A percentile compares a stretch with the other conserved stretches of the same genome.
Conservation (phyloP, 495 filamentous ascomycete genomes). For the Talaromyces liani region DNA sequence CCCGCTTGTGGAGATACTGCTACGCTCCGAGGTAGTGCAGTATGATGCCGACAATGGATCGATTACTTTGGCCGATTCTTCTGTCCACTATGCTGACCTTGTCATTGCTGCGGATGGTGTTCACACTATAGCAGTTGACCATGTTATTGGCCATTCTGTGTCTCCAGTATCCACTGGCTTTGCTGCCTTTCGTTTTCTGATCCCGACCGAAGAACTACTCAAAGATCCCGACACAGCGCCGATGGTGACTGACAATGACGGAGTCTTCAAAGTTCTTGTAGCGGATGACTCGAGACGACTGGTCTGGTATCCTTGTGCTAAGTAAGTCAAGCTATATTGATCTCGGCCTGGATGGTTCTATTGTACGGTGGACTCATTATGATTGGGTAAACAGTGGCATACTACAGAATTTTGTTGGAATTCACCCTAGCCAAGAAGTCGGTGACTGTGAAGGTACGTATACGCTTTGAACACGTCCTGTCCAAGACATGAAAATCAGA, state of each 20-base stretch:
- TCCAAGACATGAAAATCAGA: not conserved
- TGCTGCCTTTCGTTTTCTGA: conserved; percentile 20
- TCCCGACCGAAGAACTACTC: conserved; percentile 12
- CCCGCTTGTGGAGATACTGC: conserved; percentile 16
- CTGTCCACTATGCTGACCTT: conserved; percentile 26
- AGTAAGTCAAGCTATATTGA: too few species aligned
- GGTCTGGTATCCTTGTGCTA: too few species aligned
- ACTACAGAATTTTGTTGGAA: conserved; percentile 5
- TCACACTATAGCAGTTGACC: conserved; percentile 15
- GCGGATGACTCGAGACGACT: not conserved
- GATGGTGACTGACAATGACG: conserved; percentile 1
- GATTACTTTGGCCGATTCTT: conserved; percentile 26
- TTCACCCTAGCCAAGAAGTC: not conserved
- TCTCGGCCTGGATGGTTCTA: too few species aligned
- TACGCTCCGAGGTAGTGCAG: conserved; percentile 6
- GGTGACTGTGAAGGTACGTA: conserved; percentile 2
- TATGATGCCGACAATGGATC: conserved; percentile 26
- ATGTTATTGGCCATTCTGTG: conserved; percentile 9
- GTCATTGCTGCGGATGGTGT: conserved; percentile 46
- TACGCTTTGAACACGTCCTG: not conserved
- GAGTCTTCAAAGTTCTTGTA: not conserved
- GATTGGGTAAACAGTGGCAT: not conserved
- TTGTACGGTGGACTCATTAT: too few species aligned
- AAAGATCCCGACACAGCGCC: conserved; percentile 3
- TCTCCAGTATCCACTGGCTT: conserved; percentile 13